A percentile compares a stretch with the other conserved stretches of the same genome.
Evolutionary conservation across 306 rosid genomes (phyloP).

Genomic region (Pyrus pyrifolia): DNA sequence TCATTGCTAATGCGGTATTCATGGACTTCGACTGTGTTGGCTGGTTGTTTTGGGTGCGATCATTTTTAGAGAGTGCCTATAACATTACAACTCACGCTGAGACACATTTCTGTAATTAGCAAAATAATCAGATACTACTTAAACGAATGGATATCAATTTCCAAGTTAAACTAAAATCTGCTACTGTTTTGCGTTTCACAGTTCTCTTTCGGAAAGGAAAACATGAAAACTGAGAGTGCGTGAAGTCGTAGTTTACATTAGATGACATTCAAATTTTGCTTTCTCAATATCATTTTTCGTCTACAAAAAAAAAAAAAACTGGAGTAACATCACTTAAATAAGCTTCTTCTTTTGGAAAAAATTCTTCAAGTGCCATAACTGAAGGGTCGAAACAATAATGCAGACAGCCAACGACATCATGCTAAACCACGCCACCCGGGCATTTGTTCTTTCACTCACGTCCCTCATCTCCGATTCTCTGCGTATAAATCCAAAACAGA

Average conservation of each 20-base stretch:
- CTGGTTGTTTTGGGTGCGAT: too few species aligned
- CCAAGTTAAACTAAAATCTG: background rate
- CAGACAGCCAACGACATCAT: constrained; percentile 74
- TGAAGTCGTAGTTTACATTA: background rate
- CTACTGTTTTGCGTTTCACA: background rate
- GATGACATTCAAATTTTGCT: background rate
- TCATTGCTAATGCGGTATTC: too few species aligned
- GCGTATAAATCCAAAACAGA: background rate
- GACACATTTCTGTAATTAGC: background rate
- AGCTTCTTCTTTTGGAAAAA: constrained; percentile 97
- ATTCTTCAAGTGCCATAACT: constrained; percentile 76
- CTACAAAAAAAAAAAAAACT: constrained; percentile 6
- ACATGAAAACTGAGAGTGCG: background rate
- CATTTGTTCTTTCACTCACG: constrained; percentile 73
- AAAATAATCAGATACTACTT: background rate
- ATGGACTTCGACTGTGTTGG: too few species aligned
- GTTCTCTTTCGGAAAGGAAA: background rate
- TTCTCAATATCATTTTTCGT: constrained; percentile 7
- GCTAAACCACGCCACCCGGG: constrained; percentile 80
- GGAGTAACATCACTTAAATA: constrained; percentile 34
- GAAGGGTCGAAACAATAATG: constrained; percentile 67
- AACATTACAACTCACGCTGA: background rate
- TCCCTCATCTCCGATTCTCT: constrained; percentile 93
- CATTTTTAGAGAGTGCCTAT: too few species aligned
- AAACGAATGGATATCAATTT: background rate